A percentile compares a stretch with the other conserved stretches of the same genome.
These are phyloP conservation scores for Hypoxylon crocopeplum DNA, from an alignment of 495 filamentous ascomycete genomes.

Conservation along the genomic window DNA sequence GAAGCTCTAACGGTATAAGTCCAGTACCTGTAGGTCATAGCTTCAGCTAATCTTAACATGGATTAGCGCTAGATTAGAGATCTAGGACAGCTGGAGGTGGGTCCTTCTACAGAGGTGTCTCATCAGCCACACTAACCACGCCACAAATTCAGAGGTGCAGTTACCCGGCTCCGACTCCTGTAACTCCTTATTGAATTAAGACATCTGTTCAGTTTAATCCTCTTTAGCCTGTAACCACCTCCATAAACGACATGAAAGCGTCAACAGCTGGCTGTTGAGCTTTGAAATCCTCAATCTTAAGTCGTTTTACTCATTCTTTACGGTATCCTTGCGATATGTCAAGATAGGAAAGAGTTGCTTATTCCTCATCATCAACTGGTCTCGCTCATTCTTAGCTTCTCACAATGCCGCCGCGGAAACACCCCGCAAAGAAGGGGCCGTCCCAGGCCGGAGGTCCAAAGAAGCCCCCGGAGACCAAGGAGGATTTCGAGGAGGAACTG, in stretches of 20 bases:
- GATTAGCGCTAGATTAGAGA: conserved; percentile 3
- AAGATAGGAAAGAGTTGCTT: background rate
- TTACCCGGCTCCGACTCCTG: too few species aligned
- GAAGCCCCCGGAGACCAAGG: conserved; percentile 48
- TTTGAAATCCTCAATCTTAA: conserved; percentile 4
- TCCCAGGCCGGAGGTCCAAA: conserved; percentile 14
- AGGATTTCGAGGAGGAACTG: conserved; percentile 59
- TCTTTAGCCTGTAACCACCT: conserved; percentile 24
- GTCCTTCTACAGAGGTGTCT: background rate
- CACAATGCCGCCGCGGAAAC: conserved; percentile 41
- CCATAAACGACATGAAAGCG: conserved; percentile 20
- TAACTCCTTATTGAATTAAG: background rate
- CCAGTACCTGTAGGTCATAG: too few species aligned
- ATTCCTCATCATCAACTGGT: background rate
- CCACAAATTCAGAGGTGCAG: too few species aligned
- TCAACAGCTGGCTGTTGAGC: conserved; percentile 42
- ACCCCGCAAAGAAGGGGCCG: conserved; percentile 28
- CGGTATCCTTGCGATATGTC: background rate
- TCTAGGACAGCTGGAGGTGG: background rate
- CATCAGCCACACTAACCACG: conserved; percentile 8
- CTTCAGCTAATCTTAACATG: conserved; percentile 19
- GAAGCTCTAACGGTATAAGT: too few species aligned
- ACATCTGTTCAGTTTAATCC: conserved; percentile 20
- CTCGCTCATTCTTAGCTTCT: background rate
- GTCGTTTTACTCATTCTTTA: background rate